Evolutionary conservation across 2,329 filamentous ascomycete genomes (phyloP).

Genomic region (Neurospora crassa): DNA sequence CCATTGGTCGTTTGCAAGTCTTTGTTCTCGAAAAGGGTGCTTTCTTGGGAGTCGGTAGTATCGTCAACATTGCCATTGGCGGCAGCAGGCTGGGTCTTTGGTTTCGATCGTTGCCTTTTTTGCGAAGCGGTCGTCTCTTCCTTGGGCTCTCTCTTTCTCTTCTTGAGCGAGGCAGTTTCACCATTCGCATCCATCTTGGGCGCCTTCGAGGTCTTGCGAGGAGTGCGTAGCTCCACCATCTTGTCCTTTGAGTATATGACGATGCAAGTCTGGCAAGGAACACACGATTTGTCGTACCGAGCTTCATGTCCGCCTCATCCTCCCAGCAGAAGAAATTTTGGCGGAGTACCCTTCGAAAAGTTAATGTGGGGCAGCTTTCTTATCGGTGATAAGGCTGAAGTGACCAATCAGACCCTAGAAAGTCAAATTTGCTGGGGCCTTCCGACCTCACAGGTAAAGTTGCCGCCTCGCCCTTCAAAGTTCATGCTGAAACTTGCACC

Average conservation of each 20-base stretch:
- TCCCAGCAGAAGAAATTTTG: conserved; percentile 20
- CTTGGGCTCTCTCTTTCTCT: conserved; percentile 24
- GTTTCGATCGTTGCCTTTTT: conserved; percentile 19
- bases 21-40: background rate
- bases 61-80: conserved; percentile 7
- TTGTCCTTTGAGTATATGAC: background rate
- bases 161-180: conserved; percentile 21
- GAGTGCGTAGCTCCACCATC: background rate
- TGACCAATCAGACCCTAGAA: conserved; percentile 8
- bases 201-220: background rate
- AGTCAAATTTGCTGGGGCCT: conserved; percentile 15
- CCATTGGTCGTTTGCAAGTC: conserved; percentile 3
- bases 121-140: conserved; percentile 17
- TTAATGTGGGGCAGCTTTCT: conserved; percentile 17
- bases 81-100: conserved; percentile 6
- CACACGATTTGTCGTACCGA: background rate
- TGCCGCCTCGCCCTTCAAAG: background rate
- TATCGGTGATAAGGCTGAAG: conserved; percentile 17
- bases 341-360: conserved; percentile 17
- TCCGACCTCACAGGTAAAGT: background rate
- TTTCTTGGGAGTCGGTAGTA: background rate
- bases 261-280: conserved; percentile 2
- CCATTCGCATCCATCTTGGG: conserved; percentile 18
- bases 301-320: background rate
- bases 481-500: background rate